Base-by-base conservation (phyloP, 768 basidiomycete genomes). In the Phylloporus sp. region DNA sequence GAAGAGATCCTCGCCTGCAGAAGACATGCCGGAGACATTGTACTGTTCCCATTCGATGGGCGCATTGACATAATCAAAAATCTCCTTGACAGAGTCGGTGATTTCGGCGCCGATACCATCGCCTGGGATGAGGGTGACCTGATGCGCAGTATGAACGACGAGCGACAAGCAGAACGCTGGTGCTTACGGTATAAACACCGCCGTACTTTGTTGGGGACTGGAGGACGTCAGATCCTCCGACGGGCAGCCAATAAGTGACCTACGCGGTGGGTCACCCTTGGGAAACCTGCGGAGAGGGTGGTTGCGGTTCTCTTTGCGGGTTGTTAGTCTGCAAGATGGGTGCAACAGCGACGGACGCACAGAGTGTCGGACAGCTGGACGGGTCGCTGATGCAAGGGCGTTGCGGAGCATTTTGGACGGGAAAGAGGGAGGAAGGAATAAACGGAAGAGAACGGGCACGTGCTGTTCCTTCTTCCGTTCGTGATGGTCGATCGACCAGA, bases 21-120 rank as follows among this genome's bases (percentile, higher is more conserved):
- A 90, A 32, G 95, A 95, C 80, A 95, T 85, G 53, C 97, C 97
- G 35, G 94, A 95, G 57, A 99, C 94, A 65, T 97, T 82, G 74
- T 95, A 97, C 70, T 97, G 94, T 65, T 97, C 95, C 91, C 92
- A 97, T 69, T 97, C 92, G 73, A 99, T 95, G 70, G 97, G 97
- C 28, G 95, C 97, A 67, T 98, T 99, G 68, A 93, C 83, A 59
- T 91, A 80, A 70, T 95, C 92, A 67, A 99, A 99, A 67, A 99
- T 95, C 73, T 98, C 95, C 75, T 99, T 98, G 60, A 99, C 95
- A 2, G 93, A 95, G 73, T 95, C 91, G 53, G 95, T 92, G 66
- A 99, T 92, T 75, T 99, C 97, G 63, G 84, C 81, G 57, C 97
- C 97, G 64, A 99, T 86, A 75, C 97, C 97, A 67, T 99, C 97